Evolutionary conservation across 331 rosid species (phyloP).

Genomic region (Spiraea crenata): DNA sequence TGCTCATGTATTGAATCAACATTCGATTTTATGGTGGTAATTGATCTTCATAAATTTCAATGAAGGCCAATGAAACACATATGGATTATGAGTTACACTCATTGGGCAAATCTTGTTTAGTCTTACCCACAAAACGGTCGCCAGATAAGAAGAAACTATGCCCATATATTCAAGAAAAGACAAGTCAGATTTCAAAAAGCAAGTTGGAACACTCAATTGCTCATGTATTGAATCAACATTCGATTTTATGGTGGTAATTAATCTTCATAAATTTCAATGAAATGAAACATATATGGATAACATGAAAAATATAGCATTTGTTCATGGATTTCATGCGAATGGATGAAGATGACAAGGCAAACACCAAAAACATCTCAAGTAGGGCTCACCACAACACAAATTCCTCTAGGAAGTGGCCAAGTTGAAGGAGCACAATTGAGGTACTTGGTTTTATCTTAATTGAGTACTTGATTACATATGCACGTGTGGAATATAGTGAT

Average conservation of each 20-base stretch:
- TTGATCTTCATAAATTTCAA: slow-evolving; percentile 7
- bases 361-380: slow-evolving; percentile 21
- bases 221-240: slow-evolving; percentile 12
- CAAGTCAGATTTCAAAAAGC: slow-evolving; percentile 25
- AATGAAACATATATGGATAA: slow-evolving; percentile 10
- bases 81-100: not conserved
- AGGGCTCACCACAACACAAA: slow-evolving; percentile 31
- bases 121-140: too few species aligned
- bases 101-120: not conserved
- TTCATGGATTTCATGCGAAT: slow-evolving; percentile 3
- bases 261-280: not conserved
- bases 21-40: slow-evolving; percentile 20
- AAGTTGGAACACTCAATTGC: slow-evolving; percentile 11
- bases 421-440: slow-evolving; percentile 34
- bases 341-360: slow-evolving; percentile 29
- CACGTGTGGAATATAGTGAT: slow-evolving; percentile 11
- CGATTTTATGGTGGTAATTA: slow-evolving; percentile 25
- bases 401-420: slow-evolving; percentile 25
- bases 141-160: not conserved
- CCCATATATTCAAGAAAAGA: slow-evolving; percentile 3
- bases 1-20: slow-evolving; percentile 10
- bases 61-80: not conserved
- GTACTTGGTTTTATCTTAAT: slow-evolving; percentile 6
- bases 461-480: slow-evolving; percentile 5
- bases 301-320: not conserved